Percentiles rank a stretch among this genome's conserved stretches.
phyloP scores from a whole-genome alignment of 257 asterid species.

The Fraxinus cuspidata region DNA sequence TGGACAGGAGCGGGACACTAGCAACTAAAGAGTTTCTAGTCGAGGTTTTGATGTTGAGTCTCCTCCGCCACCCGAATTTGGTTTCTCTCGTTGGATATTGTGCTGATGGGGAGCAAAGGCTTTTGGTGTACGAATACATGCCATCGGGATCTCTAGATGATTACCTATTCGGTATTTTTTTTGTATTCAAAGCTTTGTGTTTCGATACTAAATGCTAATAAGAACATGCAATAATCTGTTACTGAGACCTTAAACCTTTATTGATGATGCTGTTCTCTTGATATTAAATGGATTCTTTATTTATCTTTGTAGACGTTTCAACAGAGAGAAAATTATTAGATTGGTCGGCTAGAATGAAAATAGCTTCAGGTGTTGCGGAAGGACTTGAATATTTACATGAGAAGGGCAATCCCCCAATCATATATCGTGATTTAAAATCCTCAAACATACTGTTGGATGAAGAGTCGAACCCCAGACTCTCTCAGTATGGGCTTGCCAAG shows the following conservation, averaged over 20 bases:
- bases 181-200: neutral
- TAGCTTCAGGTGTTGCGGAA: slow-evolving; percentile 64
- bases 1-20: slow-evolving; percentile 77
- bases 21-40: slow-evolving; percentile 68
- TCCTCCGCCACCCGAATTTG: slow-evolving; percentile 72
- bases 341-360: slow-evolving; percentile 67
- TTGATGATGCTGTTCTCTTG: neutral
- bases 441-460: slow-evolving; percentile 54
- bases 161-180: slow-evolving; percentile 59
- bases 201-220: neutral
- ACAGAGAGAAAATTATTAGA: slow-evolving; percentile 43
- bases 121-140: slow-evolving; percentile 82
- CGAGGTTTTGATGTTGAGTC: slow-evolving; percentile 66
- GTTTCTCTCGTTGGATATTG: slow-evolving; percentile 80
- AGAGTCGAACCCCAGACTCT: slow-evolving; percentile 44
- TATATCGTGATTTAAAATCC: slow-evolving; percentile 64
- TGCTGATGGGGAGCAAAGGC: slow-evolving; percentile 97
- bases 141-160: slow-evolving; percentile 58
- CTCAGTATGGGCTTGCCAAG: slow-evolving; percentile 63
- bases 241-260: neutral
- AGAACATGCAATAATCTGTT: neutral
- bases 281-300: neutral
- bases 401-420: slow-evolving; percentile 53
- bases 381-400: slow-evolving; percentile 72
- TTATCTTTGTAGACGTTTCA: slow-evolving; percentile 39